Base-by-base conservation (phyloP, 176 grass and related monocot genomes). In the Triticum dicoccoides region DNA sequence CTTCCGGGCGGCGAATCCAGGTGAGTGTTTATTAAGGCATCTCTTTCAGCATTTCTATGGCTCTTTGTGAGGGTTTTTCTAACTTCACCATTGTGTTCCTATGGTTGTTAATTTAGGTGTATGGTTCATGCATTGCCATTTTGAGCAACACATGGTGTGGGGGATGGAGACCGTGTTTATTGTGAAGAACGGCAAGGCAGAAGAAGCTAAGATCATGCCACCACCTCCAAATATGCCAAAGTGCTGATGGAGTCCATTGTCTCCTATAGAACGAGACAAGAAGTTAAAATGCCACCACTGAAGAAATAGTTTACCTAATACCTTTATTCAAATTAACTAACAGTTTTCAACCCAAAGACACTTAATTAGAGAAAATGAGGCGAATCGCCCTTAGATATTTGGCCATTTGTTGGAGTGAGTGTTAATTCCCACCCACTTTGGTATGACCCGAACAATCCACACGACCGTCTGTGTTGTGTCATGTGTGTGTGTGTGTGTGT, bases 101-200 rank as follows among this genome's bases (percentile, higher is more conserved):
- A 9, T 75, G 12, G 5, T 25, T 34, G 24, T 29, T 80, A 1
- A 9, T 39, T 35, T 35, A 93, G 91, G 91, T 23, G 92, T 91
- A 18, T 95, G 90, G 85, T 88, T 90, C 51, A 92, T 95, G 90
- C 93, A 95, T 32, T 95, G 93, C 61, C 93, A 95, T 38, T 90
- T 86, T 1, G 90, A 95, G 47, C 85, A 79, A 1, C 93, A 95
- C 37, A 65, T 56, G 3, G 39, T 83, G 2, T 95, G 90, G 93
- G 88, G 93, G 11, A 95, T 95, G 93, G 74, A 95, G 11, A 90
- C 85, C 0, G 93, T 90, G 9, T 92, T 95, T 12, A 88, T 92
- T 24, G 91, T 91, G 15, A 95, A 90, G 33, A 80, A 92, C 59
- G 93, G 88, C 20, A 83, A 78, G 3, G 8, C 37, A 2, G 18